Evolutionary conservation across 306 rosid species (phyloP).

Genomic region (Luffa aegyptiaca): DNA sequence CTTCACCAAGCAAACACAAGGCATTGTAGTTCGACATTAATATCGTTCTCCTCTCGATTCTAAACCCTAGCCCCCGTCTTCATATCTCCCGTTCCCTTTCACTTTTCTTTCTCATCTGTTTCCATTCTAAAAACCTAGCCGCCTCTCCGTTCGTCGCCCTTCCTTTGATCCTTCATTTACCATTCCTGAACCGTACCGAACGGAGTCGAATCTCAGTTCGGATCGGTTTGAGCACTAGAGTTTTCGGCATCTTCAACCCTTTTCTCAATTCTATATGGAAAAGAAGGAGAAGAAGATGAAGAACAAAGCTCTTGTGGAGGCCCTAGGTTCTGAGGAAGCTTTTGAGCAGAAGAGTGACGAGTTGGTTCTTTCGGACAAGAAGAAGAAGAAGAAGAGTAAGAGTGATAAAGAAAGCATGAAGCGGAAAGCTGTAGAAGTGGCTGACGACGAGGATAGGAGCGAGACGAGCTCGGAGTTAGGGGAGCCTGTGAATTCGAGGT

Average conservation of each 20-base stretch:
- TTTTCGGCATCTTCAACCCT: not conserved
- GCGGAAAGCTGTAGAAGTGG: constrained; percentile 47
- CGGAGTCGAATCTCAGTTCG: constrained; percentile 4
- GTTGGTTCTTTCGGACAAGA: constrained; percentile 5
- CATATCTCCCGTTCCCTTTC: not conserved
- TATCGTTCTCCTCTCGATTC: too few species aligned
- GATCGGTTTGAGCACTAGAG: not conserved
- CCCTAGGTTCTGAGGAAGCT: not conserved
- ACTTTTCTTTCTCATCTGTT: not conserved
- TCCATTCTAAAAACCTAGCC: not conserved
- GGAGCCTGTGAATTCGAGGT: constrained; percentile 32
- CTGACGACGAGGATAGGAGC: constrained; percentile 34
- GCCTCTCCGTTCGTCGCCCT: not conserved
- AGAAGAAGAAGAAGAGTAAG: constrained; percentile 12
- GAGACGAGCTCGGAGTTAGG: constrained; percentile 67
- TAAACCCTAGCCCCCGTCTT: not conserved
- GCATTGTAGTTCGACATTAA: too few species aligned
- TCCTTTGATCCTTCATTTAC: not conserved
- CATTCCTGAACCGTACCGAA: not conserved
- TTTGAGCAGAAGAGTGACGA: not conserved
- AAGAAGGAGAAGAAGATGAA: constrained; percentile 12
- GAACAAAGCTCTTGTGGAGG: constrained; percentile 4
- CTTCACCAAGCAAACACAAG: too few species aligned
- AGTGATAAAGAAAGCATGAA: constrained; percentile 33
- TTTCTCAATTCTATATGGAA: not conserved